phyloP scores from a whole-genome alignment of 1,139 yeast genomes.

The Hemisphaericaspora lyxosophila region DNA sequence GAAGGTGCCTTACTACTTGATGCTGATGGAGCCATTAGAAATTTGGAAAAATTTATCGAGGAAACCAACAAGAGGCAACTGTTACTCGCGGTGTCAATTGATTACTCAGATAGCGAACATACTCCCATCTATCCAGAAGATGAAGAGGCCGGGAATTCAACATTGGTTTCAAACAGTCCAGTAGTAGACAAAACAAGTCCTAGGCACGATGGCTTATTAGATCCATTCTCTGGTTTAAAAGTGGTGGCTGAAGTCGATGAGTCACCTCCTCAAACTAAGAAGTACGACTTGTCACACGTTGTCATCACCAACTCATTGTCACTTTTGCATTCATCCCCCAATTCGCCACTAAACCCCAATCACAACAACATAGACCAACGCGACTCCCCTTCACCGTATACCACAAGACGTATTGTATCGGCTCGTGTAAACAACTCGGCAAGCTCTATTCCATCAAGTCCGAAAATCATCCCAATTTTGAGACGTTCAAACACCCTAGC shows the following conservation, averaged over 20 bases:
- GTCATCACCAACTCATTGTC: conserved; percentile 21
- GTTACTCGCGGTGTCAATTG: conserved; percentile 7
- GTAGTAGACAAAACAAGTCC: conserved; percentile 2
- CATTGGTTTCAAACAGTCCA: conserved; percentile 6
- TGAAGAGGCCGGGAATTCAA: conserved; percentile 7
- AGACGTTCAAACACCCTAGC: conserved; percentile 33
- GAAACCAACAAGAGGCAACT: conserved; percentile 10
- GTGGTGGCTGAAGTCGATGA: conserved; percentile 7
- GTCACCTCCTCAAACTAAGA: conserved; percentile 9
- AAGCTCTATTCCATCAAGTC: conserved; percentile 12
- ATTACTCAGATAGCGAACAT: conserved; percentile 3
- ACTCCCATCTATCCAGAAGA: conserved; percentile 16
- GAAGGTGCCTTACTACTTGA: conserved; percentile 57
- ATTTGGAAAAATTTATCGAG: conserved; percentile 40
- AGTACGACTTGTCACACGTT: conserved; percentile 22
- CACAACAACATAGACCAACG: conserved; percentile 28
- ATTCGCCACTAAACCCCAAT: conserved; percentile 30
- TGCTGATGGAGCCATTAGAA: conserved; percentile 45
- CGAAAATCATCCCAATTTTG: conserved; percentile 10
- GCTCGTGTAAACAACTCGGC: conserved; percentile 10
- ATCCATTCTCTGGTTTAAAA: conserved; percentile 10
- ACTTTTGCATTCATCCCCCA: conserved; percentile 12
- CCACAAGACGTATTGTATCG: conserved; percentile 6
- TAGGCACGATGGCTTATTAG: conserved; percentile 7
- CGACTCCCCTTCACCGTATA: conserved; percentile 13